Conservation (phyloP, 495 filamentous ascomycete species). For the Parathielavia appendiculata region DNA sequence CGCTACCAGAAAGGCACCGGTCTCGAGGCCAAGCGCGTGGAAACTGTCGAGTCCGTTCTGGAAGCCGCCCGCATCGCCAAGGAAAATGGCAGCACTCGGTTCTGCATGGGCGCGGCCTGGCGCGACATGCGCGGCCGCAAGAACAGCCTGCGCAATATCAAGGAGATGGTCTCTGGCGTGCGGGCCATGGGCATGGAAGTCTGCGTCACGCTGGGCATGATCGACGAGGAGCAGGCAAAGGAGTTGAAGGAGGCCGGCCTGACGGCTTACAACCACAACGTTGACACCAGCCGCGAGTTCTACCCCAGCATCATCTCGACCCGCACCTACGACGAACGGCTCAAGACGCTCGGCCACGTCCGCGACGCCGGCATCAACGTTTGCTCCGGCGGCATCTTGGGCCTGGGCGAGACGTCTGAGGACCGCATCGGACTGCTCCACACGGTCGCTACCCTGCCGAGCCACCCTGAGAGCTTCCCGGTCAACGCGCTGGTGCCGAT, state of each 20-base stretch:
- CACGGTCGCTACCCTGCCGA: slow-evolving; percentile 67
- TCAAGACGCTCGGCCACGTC: slow-evolving; percentile 68
- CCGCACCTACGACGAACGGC: slow-evolving; percentile 74
- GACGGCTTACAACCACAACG: slow-evolving; percentile 86
- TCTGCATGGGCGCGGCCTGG: slow-evolving; percentile 92
- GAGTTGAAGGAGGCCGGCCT: slow-evolving; percentile 76
- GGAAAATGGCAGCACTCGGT: slow-evolving; percentile 72
- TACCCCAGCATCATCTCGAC: slow-evolving; percentile 79
- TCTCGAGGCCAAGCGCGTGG: slow-evolving; percentile 69
- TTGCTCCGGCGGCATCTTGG: slow-evolving; percentile 77
- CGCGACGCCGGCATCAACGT: slow-evolving; percentile 79
- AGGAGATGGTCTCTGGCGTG: slow-evolving; percentile 74
- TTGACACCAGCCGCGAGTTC: slow-evolving; percentile 80
- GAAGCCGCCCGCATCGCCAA: slow-evolving; percentile 69
- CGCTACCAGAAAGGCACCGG: slow-evolving; percentile 75
- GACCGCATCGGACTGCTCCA: slow-evolving; percentile 76
- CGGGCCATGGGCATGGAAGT: slow-evolving; percentile 76
- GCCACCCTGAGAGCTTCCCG: slow-evolving; percentile 78
- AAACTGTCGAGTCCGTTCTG: slow-evolving; percentile 70
- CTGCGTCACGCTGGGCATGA: slow-evolving; percentile 86
- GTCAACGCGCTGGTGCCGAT: slow-evolving; percentile 85
- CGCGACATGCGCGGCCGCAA: slow-evolving; percentile 86
- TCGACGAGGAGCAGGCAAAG: slow-evolving; percentile 67
- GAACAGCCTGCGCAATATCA: slow-evolving; percentile 68
- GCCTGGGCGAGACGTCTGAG: slow-evolving; percentile 65